These are phyloP conservation scores for Apiospora pterosperma DNA, from an alignment of 2,329 filamentous ascomycete genomes.

Conservation along the genomic window DNA sequence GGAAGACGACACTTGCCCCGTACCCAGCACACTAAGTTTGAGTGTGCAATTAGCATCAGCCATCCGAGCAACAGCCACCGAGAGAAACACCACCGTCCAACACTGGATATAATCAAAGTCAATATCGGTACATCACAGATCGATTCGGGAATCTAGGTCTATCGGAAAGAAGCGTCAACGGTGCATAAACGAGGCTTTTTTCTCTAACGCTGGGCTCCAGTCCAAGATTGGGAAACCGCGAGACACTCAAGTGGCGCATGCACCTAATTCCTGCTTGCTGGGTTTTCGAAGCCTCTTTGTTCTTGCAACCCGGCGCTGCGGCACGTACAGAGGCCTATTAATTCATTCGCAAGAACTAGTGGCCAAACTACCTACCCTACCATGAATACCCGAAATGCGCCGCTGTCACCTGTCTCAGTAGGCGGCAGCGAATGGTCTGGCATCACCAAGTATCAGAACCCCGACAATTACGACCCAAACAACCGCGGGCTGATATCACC, in stretches of 20 bases:
- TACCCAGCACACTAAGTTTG: neutral
- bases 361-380: conserved; percentile 24
- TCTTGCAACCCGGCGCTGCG: neutral
- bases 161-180: neutral
- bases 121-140: neutral
- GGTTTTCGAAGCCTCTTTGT: neutral
- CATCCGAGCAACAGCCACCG: neutral
- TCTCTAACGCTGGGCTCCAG: neutral
- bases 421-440: conserved; percentile 81
- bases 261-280: neutral
- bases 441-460: conserved; percentile 61
- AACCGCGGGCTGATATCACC: conserved; percentile 63
- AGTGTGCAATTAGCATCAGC: neutral
- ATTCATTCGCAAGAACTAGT: neutral
- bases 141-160: neutral
- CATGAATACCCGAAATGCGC: conserved; percentile 73
- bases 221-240: neutral
- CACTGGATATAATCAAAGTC: neutral
- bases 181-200: neutral
- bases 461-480: conserved; percentile 48
- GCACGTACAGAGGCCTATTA: neutral
- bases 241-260: neutral
- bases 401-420: conserved; percentile 78
- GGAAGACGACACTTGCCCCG: neutral
- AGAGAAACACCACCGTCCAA: neutral